Base-by-base conservation (phyloP, 441 rosid species). In the Flueggea neowawraea region DNA sequence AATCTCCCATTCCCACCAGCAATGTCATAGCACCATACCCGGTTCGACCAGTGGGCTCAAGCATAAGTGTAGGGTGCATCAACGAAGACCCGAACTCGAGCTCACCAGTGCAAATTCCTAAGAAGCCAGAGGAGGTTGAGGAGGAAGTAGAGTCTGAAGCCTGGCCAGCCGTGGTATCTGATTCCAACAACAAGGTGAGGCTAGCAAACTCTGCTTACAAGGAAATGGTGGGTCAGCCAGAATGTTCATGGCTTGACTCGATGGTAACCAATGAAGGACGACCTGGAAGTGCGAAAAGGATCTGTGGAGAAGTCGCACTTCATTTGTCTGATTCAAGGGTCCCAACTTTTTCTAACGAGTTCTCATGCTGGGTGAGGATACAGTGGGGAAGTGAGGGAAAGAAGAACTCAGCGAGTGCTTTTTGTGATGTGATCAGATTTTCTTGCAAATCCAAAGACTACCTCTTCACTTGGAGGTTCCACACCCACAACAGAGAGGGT, bases 191-290 rank as follows among this genome's bases (percentile, higher is more conserved):
- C 75, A 83, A 69, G 64, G 95, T 91, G 58, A 86, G 92, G 73
- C 61, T 91, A 59, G 96, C 82, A 15, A 94, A 94, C 76, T 89
- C 96, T 8, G 95, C 94, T 0, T 94, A 87, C 75, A 94, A 81
- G 66, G 95, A 91, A 65, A 87, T 94, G 96, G 89, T 94, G 69
- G 97, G 99, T 13, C 96, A 94, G 61, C 99, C 97, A 0, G 97
- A 91, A 64, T 94, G 99, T 63, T 73, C 80, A 8, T 94, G 97
- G 99, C 82, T 94, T 13, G 90, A 84, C 32, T 74, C 88, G 0
- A 76, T 88, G 87, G 82, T 79, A 58, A 51, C 39, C 6, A 55
- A 57, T 7, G 75, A 57, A 39, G 77, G 80, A 14, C 39, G 62
- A 16, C 11, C 4, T n/a, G 45, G 70, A 3, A 60, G 66, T 50